These are phyloP conservation scores for Agrocybe praecox DNA, from an alignment of 768 basidiomycete genomes.

Conservation along the genomic window DNA sequence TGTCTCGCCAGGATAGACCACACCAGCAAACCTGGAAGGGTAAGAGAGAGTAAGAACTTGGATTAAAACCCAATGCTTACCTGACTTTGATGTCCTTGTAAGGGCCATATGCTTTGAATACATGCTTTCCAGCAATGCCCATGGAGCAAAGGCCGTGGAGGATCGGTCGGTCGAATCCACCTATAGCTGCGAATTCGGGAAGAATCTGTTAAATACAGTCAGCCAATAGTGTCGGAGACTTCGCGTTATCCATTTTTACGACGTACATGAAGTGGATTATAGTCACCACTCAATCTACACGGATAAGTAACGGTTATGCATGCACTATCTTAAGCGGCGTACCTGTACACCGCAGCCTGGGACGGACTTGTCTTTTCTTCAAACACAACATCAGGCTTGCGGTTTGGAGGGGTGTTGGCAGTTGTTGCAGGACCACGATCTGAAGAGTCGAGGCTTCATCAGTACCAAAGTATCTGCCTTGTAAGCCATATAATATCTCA, in stretches of 20 bases:
- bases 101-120: conserved; percentile 82
- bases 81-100: conserved; percentile 96
- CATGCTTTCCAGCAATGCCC: conserved; percentile 93
- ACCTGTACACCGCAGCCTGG: conserved; percentile 95
- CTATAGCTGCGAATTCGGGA: conserved; percentile 91
- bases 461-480: neutral
- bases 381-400: conserved; percentile 80
- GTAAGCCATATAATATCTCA: conserved; percentile 25
- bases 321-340: conserved; percentile 13
- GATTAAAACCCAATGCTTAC: conserved; percentile 36
- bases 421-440: conserved; percentile 92
- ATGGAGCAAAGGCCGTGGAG: conserved; percentile 89
- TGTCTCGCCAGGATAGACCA: conserved; percentile 95
- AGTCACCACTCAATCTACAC: conserved; percentile 83
- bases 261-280: conserved; percentile 86
- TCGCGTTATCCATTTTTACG: neutral
- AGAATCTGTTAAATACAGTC: conserved; percentile 61
- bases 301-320: neutral
- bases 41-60: neutral
- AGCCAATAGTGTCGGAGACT: neutral
- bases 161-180: conserved; percentile 93
- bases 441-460: conserved; percentile 26
- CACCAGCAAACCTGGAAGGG: conserved; percentile 72
- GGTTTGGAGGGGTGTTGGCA: conserved; percentile 76
- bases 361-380: conserved; percentile 84